Percentiles rank a stretch among this genome's conserved stretches.
Evolutionary conservation across 1,284 basidiomycete species (phyloP).

Genomic region (Tremellales sp.): DNA sequence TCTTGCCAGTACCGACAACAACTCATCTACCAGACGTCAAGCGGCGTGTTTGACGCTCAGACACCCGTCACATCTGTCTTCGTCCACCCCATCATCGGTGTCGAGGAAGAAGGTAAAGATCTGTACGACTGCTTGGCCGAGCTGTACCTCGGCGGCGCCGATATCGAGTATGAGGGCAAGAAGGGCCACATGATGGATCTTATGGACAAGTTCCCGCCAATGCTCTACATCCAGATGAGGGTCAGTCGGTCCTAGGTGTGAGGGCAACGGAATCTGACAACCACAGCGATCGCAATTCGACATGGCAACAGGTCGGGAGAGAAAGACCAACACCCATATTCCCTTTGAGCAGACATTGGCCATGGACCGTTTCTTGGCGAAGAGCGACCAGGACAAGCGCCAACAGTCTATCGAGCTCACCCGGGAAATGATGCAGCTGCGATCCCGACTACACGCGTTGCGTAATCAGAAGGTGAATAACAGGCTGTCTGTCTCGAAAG

Average conservation of each 20-base stretch:
- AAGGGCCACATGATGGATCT: slow-evolving; percentile 84
- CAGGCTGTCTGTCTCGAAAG: neutral
- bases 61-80: slow-evolving; percentile 79
- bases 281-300: slow-evolving; percentile 92
- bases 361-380: slow-evolving; percentile 88
- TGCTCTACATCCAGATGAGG: slow-evolving; percentile 93
- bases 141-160: slow-evolving; percentile 74
- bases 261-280: slow-evolving; percentile 4
- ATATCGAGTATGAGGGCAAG: slow-evolving; percentile 81
- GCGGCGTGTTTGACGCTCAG: slow-evolving; percentile 50
- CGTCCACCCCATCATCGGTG: slow-evolving; percentile 89
- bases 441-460: slow-evolving; percentile 64
- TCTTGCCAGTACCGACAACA: slow-evolving; percentile 81
- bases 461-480: slow-evolving; percentile 62
- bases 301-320: slow-evolving; percentile 59
- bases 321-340: slow-evolving; percentile 94
- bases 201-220: slow-evolving; percentile 77
- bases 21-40: slow-evolving; percentile 52
- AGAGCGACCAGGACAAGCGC: slow-evolving; percentile 65
- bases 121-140: slow-evolving; percentile 90
- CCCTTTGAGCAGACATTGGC: slow-evolving; percentile 80
- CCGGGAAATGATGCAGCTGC: slow-evolving; percentile 58
- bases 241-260: slow-evolving; percentile 49
- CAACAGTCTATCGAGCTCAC: slow-evolving; percentile 66
- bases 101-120: slow-evolving; percentile 72